Evolutionary conservation across 2,329 filamentous ascomycete genomes (phyloP), one percentile per base, ranked within the genome.

Genomic region (Phaeosphaeria sp.): DNA sequence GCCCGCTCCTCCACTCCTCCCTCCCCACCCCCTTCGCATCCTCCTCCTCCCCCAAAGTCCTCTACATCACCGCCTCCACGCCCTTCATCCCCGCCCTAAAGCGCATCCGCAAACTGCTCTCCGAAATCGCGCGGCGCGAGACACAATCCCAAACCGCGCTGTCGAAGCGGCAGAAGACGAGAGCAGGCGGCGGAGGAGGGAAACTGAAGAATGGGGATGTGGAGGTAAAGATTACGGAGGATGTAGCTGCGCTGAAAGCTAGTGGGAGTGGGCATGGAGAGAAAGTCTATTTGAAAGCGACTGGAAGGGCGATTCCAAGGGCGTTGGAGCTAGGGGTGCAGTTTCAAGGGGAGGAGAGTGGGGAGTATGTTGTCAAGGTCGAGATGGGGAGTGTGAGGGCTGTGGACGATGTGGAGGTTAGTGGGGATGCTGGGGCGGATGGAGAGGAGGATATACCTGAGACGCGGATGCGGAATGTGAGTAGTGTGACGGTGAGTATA

Each of bases 51-150:
- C 82, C 80, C 11, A 88, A 88, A 74, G 74, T 85, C 59, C 81
- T 93, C 74, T 91, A 92, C 78, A 81, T 93, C 56, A 87, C 86
- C 39, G 77, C 84, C 42, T 81, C 81, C 39, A 87, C 89, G 0
- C 87, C 88, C 6, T 91, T 91, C 79, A 85, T 91, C 76, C 85
- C 89, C 11, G 81, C 86, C 4, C 83, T 91, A 13, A 87, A 87
- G 67, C 87, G 89, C 50, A 84, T 88, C 15, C 85, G 86, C 59
- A 86, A 86, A 58, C 83, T 87, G 1, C 85, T 93, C 3, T 80
- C 85, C 45, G 80, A 83, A 39, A 82, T 84, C 3, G 79, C 84
- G 2, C 84, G 84, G 52, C 81, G 85, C 22, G 78, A 79, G 0
- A 78, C 79, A 2, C 80, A 82, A 61, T 74, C 76, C 2, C 4